phyloP scores from a whole-genome alignment of 139 green algal species.

The Raphidocelis subcapitata region DNA sequence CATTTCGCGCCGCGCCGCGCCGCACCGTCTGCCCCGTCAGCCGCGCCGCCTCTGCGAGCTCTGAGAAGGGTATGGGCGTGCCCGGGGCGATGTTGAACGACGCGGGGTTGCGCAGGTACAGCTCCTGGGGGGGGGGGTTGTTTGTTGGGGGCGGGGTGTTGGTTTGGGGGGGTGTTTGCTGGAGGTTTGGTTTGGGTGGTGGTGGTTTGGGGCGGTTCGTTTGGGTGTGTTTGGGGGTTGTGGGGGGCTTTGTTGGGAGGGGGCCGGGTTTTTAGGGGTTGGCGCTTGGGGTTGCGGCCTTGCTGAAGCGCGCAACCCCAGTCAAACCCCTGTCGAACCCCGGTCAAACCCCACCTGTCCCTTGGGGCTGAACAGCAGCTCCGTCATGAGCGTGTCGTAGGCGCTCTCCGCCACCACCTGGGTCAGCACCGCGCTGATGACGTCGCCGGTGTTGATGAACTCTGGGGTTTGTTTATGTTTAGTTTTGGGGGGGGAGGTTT shows the following conservation, averaged over 20 bases:
- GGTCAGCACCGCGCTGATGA: conserved; percentile 38
- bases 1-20: too few relatives aligned
- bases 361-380: conserved; percentile 11
- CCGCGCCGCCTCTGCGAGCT: conserved; percentile 42
- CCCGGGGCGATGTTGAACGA: conserved; percentile 45
- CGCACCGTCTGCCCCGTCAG: conserved; percentile 41
- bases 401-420: conserved; percentile 43
- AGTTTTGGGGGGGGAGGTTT: conserved; percentile 11
- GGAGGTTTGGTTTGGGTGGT: too few relatives aligned
- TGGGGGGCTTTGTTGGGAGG: too few relatives aligned
- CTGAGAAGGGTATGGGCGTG: conserved; percentile 39
- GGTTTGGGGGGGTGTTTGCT: too few relatives aligned
- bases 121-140: conserved; percentile 14
- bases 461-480: conserved; percentile 26
- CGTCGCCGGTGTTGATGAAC: conserved; percentile 44
- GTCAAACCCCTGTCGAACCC: too few relatives aligned
- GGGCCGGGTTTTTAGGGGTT: too few relatives aligned
- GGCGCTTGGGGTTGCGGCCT: too few relatives aligned
- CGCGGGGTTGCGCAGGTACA: conserved; percentile 43
- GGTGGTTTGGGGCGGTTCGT: too few relatives aligned
- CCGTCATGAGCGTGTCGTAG: conserved; percentile 25
- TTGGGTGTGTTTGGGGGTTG: too few relatives aligned
- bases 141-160: too few relatives aligned
- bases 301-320: too few relatives aligned
- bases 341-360: conserved; percentile 24